Percentiles rank a stretch among this genome's conserved stretches.
phyloP scores from a whole-genome alignment of 2,329 filamentous ascomycete species.

The Albifimbria verrucaria region DNA sequence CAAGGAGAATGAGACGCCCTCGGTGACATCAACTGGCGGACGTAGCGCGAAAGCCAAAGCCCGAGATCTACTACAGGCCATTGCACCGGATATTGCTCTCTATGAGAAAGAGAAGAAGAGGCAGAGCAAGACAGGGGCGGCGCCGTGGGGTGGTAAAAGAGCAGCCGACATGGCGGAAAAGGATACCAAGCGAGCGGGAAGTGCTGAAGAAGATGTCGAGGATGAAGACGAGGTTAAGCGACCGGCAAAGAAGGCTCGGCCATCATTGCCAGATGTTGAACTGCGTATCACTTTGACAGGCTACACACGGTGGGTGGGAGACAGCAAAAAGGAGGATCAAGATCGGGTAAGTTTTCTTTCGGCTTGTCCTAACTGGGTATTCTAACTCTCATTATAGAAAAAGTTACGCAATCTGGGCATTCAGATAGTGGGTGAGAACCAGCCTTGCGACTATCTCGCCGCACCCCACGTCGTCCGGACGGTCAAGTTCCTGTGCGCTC shows the following conservation, averaged over 20 bases:
- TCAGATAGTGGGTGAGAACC: constrained; percentile 70
- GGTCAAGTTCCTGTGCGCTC: constrained; percentile 85
- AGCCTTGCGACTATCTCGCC: constrained; percentile 78
- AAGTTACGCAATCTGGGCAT: constrained; percentile 83
- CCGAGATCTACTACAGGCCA: constrained; percentile 67
- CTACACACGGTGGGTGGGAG: constrained; percentile 76
- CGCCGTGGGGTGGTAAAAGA: constrained; percentile 60
- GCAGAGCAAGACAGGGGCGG: constrained; percentile 41
- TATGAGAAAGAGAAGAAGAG: constrained; percentile 95
- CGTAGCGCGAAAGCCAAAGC: constrained; percentile 88
- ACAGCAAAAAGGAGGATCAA: constrained; percentile 69
- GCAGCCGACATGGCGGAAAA: constrained; percentile 55
- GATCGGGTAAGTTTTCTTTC: constrained; percentile 65
- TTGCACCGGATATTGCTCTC: constrained; percentile 80
- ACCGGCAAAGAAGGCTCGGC: constrained; percentile 61
- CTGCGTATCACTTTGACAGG: constrained; percentile 81
- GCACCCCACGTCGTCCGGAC: constrained; percentile 86
- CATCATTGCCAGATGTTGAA: constrained; percentile 57
- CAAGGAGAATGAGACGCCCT: constrained; percentile 84
- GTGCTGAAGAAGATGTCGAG: constrained; percentile 42
- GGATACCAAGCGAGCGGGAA: constrained; percentile 42
- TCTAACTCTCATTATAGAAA: constrained; percentile 47
- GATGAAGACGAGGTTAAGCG: constrained; percentile 45
- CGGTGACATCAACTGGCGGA: constrained; percentile 62
- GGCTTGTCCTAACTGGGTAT: background rate